Evolutionary conservation across 441 rosid genomes (phyloP).

Genomic region (Gossypium schwendimanii): DNA sequence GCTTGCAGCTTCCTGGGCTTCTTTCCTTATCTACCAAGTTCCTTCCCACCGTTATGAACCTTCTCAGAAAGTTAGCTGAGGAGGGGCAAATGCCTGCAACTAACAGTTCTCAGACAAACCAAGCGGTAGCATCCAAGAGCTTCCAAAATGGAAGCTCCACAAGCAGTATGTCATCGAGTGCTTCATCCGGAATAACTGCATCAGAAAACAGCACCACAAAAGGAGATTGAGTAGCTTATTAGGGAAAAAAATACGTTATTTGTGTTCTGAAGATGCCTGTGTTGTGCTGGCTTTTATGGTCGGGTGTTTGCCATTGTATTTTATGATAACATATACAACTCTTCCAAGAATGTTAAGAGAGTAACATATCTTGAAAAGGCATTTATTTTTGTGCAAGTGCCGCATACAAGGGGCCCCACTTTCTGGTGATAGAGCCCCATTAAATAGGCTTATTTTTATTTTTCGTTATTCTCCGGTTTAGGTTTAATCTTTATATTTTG

Average conservation of each 20-base stretch:
- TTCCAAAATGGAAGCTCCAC: slow-evolving; percentile 35
- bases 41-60: slow-evolving; percentile 84
- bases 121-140: slow-evolving; percentile 22
- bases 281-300: slow-evolving; percentile 9
- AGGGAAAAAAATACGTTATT: no score
- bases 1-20: slow-evolving; percentile 81
- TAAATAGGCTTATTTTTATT: slow-evolving; percentile 15
- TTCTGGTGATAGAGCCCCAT: slow-evolving; percentile 25
- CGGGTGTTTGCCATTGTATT: not conserved
- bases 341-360: slow-evolving; percentile 10
- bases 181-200: slow-evolving; percentile 39
- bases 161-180: slow-evolving; percentile 32
- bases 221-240: no score
- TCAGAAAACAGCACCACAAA: no score
- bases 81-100: slow-evolving; percentile 60
- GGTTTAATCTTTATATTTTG: not conserved
- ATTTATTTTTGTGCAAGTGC: slow-evolving; percentile 43
- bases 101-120: slow-evolving; percentile 37
- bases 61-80: slow-evolving; percentile 73
- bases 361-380: slow-evolving; percentile 28
- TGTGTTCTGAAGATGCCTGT: slow-evolving; percentile 14
- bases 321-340: not conserved
- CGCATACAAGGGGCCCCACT: slow-evolving; percentile 23
- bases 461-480: slow-evolving; percentile 22
- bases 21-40: slow-evolving; percentile 77